phyloP scores from a whole-genome alignment of 2,329 filamentous ascomycete genomes.

The Curvularia verruculosa region DNA sequence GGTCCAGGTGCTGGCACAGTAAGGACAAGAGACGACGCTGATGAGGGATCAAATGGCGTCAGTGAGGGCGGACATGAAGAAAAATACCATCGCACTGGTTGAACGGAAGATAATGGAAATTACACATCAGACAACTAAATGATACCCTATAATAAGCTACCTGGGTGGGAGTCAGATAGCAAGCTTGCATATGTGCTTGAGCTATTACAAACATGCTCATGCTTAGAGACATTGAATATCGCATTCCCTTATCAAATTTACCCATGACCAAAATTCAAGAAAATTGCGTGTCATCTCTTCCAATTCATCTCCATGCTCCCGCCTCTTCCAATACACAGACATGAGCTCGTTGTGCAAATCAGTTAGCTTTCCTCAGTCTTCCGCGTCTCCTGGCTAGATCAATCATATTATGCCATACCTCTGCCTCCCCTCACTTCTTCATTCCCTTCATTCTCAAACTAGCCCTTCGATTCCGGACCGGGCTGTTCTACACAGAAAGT shows the following conservation, averaged over 20 bases:
- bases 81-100: conserved; percentile 48
- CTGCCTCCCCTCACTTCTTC: too few relatives aligned
- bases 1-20: conserved; percentile 49
- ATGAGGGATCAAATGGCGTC: conserved; percentile 33
- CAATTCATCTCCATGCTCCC: background rate
- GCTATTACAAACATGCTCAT: background rate
- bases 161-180: background rate
- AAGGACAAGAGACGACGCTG: conserved; percentile 40
- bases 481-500: background rate
- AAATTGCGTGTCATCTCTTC: background rate
- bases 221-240: too few relatives aligned
- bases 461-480: too few relatives aligned
- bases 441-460: background rate
- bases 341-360: background rate
- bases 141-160: conserved; percentile 6
- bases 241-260: background rate
- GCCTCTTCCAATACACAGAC: background rate
- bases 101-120: conserved; percentile 1
- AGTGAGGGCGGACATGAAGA: conserved; percentile 36
- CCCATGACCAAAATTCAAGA: background rate
- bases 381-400: background rate
- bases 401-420: background rate
- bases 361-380: background rate
- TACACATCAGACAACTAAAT: background rate
- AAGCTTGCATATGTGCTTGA: background rate